phyloP scores from a whole-genome alignment of 768 basidiomycete species.

The Boletus rufocinnamomeus region DNA sequence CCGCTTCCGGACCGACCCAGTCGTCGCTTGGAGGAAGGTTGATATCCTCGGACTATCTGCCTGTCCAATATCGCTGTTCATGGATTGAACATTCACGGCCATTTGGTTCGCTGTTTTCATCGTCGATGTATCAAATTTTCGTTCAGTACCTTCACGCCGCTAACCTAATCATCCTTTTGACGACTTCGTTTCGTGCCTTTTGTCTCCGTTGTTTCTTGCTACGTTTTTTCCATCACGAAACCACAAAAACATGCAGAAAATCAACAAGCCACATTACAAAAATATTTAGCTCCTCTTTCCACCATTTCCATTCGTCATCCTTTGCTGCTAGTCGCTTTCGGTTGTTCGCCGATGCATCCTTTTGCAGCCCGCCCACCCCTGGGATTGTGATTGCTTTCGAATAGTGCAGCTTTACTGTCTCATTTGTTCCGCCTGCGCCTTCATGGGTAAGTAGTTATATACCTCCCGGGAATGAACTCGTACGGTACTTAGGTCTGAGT shows the following conservation, averaged over 20 bases:
- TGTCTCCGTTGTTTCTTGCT: constrained; percentile 41
- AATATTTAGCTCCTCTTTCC: constrained; percentile 45
- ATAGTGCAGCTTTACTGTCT: constrained; percentile 27
- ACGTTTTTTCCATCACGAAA: constrained; percentile 39
- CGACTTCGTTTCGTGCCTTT: constrained; percentile 38
- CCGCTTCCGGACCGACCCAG: constrained; percentile 24
- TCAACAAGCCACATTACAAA: constrained; percentile 44
- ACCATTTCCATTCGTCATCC: constrained; percentile 31
- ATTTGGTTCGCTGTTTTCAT: constrained; percentile 30
- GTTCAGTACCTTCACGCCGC: constrained; percentile 33
- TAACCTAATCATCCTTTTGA: constrained; percentile 40
- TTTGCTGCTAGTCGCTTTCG: constrained; percentile 21
- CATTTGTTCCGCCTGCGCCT: constrained; percentile 23
- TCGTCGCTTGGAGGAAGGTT: constrained; percentile 28
- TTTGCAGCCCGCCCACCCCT: constrained; percentile 3
- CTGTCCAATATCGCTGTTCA: constrained; percentile 36
- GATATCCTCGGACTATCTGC: constrained; percentile 36
- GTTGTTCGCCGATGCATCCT: constrained; percentile 9
- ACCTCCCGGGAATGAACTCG: constrained; percentile 13
- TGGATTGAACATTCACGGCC: constrained; percentile 38
- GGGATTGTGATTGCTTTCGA: constrained; percentile 27
- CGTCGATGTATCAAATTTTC: constrained; percentile 36
- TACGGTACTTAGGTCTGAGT: constrained; percentile 25
- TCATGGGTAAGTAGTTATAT: constrained; percentile 52
- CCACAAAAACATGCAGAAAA: constrained; percentile 42